Evolutionary conservation across 2,329 filamentous ascomycete species (phyloP).

Genomic region (Aspergillus brasiliensis): DNA sequence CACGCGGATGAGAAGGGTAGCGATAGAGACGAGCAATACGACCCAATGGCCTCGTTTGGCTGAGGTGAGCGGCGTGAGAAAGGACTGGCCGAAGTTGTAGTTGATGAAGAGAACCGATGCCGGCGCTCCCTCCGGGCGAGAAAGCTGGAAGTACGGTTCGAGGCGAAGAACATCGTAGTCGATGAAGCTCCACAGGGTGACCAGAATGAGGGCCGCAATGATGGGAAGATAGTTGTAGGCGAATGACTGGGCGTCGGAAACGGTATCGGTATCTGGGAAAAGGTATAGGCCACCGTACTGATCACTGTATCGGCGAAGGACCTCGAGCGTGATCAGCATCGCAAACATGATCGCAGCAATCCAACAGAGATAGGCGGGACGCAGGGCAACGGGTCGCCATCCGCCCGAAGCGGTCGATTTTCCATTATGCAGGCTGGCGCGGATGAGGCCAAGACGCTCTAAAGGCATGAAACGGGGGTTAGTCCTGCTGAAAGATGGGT

Average conservation of each 20-base stretch:
- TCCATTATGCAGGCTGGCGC: constrained; percentile 11
- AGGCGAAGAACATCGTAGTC: constrained; percentile 54
- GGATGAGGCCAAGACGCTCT: constrained; percentile 15
- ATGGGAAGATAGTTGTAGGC: constrained; percentile 46
- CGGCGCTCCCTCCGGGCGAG: constrained; percentile 34
- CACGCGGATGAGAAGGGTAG: constrained; percentile 36
- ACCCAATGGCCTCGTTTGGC: constrained; percentile 36
- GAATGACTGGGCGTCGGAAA: constrained; percentile 32
- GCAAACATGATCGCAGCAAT: constrained; percentile 26
- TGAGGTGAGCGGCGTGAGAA: constrained; percentile 36
- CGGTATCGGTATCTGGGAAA: constrained; percentile 31
- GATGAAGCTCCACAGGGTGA: constrained; percentile 52
- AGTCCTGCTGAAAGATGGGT: not conserved
- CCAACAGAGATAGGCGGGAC: constrained; percentile 31
- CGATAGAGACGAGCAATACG: constrained; percentile 33
- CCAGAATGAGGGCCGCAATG: constrained; percentile 48
- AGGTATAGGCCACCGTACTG: constrained; percentile 32
- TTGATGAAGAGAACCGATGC: constrained; percentile 39
- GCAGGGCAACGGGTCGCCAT: constrained; percentile 39
- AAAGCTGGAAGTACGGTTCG: constrained; percentile 51
- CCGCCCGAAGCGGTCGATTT: constrained; percentile 13
- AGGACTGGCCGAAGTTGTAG: constrained; percentile 40
- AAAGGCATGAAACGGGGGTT: not conserved
- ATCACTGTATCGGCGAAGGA: constrained; percentile 33
- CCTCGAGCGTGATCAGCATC: constrained; percentile 31